phyloP scores from a whole-genome alignment of 1,139 yeast genomes.

The Pichia sp. region DNA sequence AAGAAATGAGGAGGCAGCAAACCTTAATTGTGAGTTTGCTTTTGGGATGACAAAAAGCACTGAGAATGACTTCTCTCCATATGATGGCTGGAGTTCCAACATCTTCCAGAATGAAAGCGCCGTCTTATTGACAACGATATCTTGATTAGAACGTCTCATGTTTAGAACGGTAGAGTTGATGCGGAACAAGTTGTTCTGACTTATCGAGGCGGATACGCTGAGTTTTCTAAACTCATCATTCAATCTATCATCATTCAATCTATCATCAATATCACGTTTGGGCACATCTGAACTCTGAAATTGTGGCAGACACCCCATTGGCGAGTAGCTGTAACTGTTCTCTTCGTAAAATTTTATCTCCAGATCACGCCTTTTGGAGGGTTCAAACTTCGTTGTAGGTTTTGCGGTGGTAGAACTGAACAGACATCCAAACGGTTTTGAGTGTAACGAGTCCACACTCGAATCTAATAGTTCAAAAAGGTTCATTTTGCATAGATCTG shows the following conservation, averaged over 20 bases:
- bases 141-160: slow-evolving; percentile 27
- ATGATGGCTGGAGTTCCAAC: slow-evolving; percentile 48
- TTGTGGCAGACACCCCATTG: slow-evolving; percentile 12
- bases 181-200: slow-evolving; percentile 23
- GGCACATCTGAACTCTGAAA: too few species aligned
- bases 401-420: slow-evolving; percentile 11
- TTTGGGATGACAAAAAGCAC: slow-evolving; percentile 39
- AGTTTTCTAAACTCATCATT: slow-evolving; percentile 7
- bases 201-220: slow-evolving; percentile 4
- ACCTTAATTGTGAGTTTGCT: slow-evolving; percentile 18
- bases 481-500: slow-evolving; percentile 21
- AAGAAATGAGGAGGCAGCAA: slow-evolving; percentile 31
- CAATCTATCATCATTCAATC: not conserved
- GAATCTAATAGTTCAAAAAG: slow-evolving; percentile 21
- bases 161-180: slow-evolving; percentile 29
- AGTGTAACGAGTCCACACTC: slow-evolving; percentile 5
- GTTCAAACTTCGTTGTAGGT: not conserved
- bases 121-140: slow-evolving; percentile 27
- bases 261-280: not conserved
- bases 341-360: slow-evolving; percentile 19
- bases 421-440: slow-evolving; percentile 21
- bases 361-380: slow-evolving; percentile 9
- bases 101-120: slow-evolving; percentile 46
- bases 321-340: slow-evolving; percentile 24
- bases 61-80: slow-evolving; percentile 44